Evolutionary conservation across 202 grass and related monocot species (phyloP).

Genomic region (Digitaria exilis): DNA sequence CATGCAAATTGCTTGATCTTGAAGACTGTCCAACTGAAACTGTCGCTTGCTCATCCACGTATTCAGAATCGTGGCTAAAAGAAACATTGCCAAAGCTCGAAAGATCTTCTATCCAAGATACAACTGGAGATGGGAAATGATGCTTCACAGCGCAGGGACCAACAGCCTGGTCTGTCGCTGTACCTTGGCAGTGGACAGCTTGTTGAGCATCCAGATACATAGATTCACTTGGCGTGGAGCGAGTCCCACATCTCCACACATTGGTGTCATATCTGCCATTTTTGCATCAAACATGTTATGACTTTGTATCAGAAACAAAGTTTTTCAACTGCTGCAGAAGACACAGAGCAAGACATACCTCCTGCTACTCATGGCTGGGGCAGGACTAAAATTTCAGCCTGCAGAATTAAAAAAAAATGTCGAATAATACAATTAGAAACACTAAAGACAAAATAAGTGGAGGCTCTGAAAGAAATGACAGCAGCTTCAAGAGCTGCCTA

Average conservation of each 20-base stretch:
- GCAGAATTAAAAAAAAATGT: not conserved
- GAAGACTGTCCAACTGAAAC: slow-evolving; percentile 55
- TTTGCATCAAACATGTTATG: not conserved
- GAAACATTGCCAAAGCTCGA: slow-evolving; percentile 54
- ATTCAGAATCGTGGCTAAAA: slow-evolving; percentile 48
- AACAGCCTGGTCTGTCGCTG: not conserved
- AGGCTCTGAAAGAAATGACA: not conserved
- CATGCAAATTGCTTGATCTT: slow-evolving; percentile 58
- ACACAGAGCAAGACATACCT: slow-evolving; percentile 27
- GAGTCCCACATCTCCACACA: slow-evolving; percentile 17
- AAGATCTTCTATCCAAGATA: slow-evolving; percentile 88
- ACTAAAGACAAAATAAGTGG: not conserved
- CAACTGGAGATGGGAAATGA: slow-evolving; percentile 61
- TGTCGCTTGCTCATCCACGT: slow-evolving; percentile 44
- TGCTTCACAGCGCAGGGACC: slow-evolving; percentile 64
- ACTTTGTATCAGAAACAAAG: not conserved
- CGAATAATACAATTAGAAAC: slow-evolving; percentile 29
- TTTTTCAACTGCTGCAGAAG: not conserved
- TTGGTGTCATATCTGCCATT: slow-evolving; percentile 28
- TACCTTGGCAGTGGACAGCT: not conserved
- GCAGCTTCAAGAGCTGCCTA: not conserved
- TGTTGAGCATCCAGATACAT: slow-evolving; percentile 28
- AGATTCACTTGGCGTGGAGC: slow-evolving; percentile 10
- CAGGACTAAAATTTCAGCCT: slow-evolving; percentile 23
- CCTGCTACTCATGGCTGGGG: slow-evolving; percentile 32